Evolutionary conservation across 257 asterid genomes (phyloP).

Genomic region (Cynanchum wilfordii): DNA sequence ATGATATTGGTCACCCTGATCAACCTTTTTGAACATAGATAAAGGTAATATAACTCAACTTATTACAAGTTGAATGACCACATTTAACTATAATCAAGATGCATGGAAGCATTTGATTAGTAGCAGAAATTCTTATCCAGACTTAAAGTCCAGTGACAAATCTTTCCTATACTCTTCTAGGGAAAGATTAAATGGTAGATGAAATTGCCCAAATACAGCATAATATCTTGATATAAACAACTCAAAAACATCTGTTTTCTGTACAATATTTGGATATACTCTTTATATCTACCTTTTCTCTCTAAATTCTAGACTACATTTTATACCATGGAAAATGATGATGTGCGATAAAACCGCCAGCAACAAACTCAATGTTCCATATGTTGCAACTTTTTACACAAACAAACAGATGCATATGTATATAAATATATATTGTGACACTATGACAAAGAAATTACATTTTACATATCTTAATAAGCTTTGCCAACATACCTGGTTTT

Average conservation of each 20-base stretch:
- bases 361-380: neutral
- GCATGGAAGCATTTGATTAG: neutral
- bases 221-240: neutral
- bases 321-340: neutral
- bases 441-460: neutral
- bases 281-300: neutral
- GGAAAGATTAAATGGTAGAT: neutral
- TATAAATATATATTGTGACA: too few relatives aligned
- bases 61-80: neutral
- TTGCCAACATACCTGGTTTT: slow-evolving; percentile 49
- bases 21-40: neutral
- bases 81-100: neutral
- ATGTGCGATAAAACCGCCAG: too few relatives aligned
- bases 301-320: neutral
- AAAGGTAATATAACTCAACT: neutral
- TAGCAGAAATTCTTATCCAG: neutral
- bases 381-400: neutral
- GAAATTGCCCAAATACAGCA: neutral
- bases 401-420: too few relatives aligned
- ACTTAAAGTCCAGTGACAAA: neutral
- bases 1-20: neutral
- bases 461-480: neutral
- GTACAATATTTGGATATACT: neutral
- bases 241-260: neutral
- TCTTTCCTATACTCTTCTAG: neutral